Evolutionary conservation across 768 basidiomycete species (phyloP).

Genomic region (Zangia roseola): DNA sequence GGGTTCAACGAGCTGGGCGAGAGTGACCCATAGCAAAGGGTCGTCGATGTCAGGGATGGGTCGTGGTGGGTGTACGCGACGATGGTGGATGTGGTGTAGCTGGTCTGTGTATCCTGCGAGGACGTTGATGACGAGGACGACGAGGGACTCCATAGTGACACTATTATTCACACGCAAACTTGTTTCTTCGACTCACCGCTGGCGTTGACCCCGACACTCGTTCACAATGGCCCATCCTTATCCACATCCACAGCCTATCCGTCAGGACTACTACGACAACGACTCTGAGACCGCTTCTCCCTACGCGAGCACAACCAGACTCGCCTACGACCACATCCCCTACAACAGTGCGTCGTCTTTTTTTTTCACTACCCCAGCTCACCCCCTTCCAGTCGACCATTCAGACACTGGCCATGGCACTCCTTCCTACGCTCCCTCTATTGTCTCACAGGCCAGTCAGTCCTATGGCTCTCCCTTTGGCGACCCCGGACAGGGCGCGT

Average conservation of each 20-base stretch:
- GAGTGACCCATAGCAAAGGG: constrained; percentile 59
- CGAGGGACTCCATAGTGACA: constrained; percentile 38
- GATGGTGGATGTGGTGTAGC: constrained; percentile 35
- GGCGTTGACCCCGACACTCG: constrained; percentile 27
- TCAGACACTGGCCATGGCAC: constrained; percentile 33
- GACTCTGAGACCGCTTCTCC: constrained; percentile 55
- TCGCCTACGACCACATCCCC: constrained; percentile 38
- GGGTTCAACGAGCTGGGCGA: constrained; percentile 57
- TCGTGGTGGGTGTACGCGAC: constrained; percentile 37
- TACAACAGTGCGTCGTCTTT: constrained; percentile 21
- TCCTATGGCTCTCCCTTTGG: constrained; percentile 59
- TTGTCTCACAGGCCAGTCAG: constrained; percentile 60
- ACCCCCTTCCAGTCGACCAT: constrained; percentile 16
- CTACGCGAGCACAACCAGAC: constrained; percentile 57
- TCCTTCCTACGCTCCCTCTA: constrained; percentile 54
- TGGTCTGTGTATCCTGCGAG: constrained; percentile 45
- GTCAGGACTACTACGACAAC: constrained; percentile 42
- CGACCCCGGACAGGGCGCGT: constrained; percentile 51
- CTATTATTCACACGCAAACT: constrained; percentile 22
- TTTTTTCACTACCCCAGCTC: constrained; percentile 1
- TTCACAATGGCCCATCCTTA: constrained; percentile 34
- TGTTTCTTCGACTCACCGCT: constrained; percentile 21
- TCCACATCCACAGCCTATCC: constrained; percentile 30
- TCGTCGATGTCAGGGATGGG: constrained; percentile 44
- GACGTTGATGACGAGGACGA: constrained; percentile 47